A percentile compares a stretch with the other conserved stretches of the same genome.
Conservation (phyloP, 2,329 filamentous ascomycete genomes). For the Cladosporium sp. region DNA sequence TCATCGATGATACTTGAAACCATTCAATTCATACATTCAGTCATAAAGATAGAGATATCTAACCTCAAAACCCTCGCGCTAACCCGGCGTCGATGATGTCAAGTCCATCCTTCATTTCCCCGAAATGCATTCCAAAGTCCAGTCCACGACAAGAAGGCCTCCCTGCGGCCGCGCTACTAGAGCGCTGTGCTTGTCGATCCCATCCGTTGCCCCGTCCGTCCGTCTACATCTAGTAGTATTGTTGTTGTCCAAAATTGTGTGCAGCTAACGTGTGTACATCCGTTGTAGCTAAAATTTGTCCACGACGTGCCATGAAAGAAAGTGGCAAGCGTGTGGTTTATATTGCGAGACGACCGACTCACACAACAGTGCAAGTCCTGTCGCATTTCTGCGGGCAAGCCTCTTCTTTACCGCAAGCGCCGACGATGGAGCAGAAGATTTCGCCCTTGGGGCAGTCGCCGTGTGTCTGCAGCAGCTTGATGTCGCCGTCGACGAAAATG, state of each 20-base stretch:
- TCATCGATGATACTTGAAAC: neutral
- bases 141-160: slow-evolving; percentile 4
- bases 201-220: neutral
- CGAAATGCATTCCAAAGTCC: neutral
- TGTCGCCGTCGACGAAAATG: slow-evolving; percentile 18
- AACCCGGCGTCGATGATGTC: neutral
- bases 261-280: neutral
- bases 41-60: neutral
- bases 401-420: slow-evolving; percentile 16
- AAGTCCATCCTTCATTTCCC: neutral
- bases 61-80: neutral
- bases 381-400: slow-evolving; percentile 17
- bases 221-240: neutral
- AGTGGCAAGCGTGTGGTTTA: neutral
- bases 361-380: slow-evolving; percentile 14
- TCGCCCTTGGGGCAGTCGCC: slow-evolving; percentile 16
- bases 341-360: neutral
- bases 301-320: neutral
- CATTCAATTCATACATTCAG: slow-evolving; percentile 15
- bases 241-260: neutral
- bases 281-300: neutral
- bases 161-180: slow-evolving; percentile 9
- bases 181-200: neutral
- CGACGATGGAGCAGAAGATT: slow-evolving; percentile 18
- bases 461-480: slow-evolving; percentile 16